A percentile compares a stretch with the other conserved stretches of the same genome.
These are phyloP conservation scores for Lentinula raphanica DNA, from an alignment of 768 basidiomycete species.

Conservation along the genomic window DNA sequence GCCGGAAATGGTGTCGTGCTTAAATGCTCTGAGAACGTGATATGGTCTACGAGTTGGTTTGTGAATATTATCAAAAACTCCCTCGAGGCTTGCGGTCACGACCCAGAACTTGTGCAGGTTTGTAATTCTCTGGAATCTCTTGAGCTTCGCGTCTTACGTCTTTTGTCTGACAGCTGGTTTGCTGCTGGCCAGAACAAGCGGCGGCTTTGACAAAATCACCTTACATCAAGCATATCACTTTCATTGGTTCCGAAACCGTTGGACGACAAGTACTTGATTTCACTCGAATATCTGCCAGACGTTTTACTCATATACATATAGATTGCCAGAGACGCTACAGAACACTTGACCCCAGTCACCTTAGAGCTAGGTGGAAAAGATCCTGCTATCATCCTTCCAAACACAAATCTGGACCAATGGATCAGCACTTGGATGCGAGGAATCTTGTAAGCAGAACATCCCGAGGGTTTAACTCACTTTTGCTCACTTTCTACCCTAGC, in stretches of 20 bases:
- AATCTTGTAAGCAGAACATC: constrained; percentile 64
- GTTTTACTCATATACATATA: constrained; percentile 20
- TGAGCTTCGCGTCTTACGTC: not conserved
- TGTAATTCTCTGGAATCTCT: constrained; percentile 8
- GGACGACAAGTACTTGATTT: constrained; percentile 57
- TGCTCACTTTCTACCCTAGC: constrained; percentile 33
- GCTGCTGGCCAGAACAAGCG: constrained; percentile 86
- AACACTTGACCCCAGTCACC: constrained; percentile 85
- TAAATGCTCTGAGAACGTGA: constrained; percentile 89
- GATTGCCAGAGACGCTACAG: constrained; percentile 81
- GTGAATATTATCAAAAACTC: constrained; percentile 73
- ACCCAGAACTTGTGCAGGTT: constrained; percentile 84
- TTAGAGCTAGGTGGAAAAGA: constrained; percentile 96
- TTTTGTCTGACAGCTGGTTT: constrained; percentile 55
- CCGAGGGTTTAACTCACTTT: not conserved
- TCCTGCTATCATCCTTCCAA: constrained; percentile 83
- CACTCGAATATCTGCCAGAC: not conserved
- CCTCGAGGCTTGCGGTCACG: constrained; percentile 76
- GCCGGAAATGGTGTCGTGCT: constrained; percentile 86
- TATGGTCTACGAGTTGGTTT: constrained; percentile 87
- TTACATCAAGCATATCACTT: constrained; percentile 88
- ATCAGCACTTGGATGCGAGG: constrained; percentile 84
- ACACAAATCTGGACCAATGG: constrained; percentile 78
- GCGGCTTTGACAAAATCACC: constrained; percentile 75
- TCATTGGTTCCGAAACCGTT: constrained; percentile 79